Evolutionary conservation across 768 basidiomycete species (phyloP), one percentile per base, ranked within the genome.

Genomic region (Mycena capillaripes): DNA sequence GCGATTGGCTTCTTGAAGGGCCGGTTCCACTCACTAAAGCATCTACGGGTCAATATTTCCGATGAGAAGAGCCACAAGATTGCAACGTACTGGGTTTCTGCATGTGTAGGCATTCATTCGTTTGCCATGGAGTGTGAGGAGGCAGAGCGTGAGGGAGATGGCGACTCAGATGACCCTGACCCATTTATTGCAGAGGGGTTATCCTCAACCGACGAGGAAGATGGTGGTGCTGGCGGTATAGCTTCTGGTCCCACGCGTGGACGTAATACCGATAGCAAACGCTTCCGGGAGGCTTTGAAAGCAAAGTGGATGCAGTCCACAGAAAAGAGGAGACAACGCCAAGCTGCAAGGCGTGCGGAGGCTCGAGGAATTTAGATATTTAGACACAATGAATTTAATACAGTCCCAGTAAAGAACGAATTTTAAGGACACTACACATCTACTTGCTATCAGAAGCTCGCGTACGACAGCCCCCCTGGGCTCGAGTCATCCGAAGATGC

Each of bases 91-190:
- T n/a, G n/a, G n/a, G n/a, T n/a, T n/a, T 60, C 52, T 1, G 74
- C 79, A 19, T 81, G 80, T 46, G 67, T 80, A 23, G 76, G 53
- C 10, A 27, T 77, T 2, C 80, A 81, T 44, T 50, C 70, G 1
- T 76, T 79, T 67, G 78, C 72, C 16, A 65, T 77, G 73, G 50
- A 73, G 40, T 72, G 73, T 30, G 75, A 81, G 58, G 78, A 44
- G 5, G 62, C 73, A 40, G 75, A 78, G 32, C 27, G 56, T 27
- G 68, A 48, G 57, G 70, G 21, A 32, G 50, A 69, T 38, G 59
- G 32, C 0, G 69, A 64, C 17, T 65, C 44, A 4, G 55, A 70
- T 12, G 23, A 66, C 16, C 42, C 30, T 5, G 65, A 66, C 23
- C 66, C 66, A 1, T 68, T 68, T 14, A 57, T 66, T 23, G 65